Evolutionary conservation across 768 basidiomycete genomes (phyloP).

Genomic region (Mycena metata): DNA sequence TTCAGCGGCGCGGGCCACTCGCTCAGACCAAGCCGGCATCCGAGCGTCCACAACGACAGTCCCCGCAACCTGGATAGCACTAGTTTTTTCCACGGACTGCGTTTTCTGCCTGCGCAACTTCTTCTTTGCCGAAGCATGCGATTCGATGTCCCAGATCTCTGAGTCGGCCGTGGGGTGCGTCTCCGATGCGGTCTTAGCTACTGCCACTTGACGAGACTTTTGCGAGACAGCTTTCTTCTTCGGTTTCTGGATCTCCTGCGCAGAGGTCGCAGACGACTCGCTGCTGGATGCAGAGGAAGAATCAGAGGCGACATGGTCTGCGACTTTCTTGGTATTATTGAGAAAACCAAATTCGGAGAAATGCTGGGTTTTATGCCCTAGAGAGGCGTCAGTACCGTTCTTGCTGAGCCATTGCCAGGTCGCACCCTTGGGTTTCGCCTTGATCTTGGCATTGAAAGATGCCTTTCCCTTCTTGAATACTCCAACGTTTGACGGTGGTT

Average conservation of each 20-base stretch:
- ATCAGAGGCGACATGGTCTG: conserved; percentile 14
- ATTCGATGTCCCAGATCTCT: conserved; percentile 71
- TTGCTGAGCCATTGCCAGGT: neutral
- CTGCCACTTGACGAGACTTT: conserved; percentile 5
- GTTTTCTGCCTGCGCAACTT: conserved; percentile 3
- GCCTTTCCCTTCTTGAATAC: conserved; percentile 78
- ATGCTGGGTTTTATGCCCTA: conserved; percentile 18
- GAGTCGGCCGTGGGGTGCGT: conserved; percentile 48
- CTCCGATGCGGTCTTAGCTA: conserved; percentile 12
- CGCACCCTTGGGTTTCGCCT: conserved; percentile 44
- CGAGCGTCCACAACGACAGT: conserved; percentile 56
- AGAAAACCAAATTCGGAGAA: conserved; percentile 67
- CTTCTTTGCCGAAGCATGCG: conserved; percentile 37
- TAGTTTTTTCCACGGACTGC: conserved; percentile 11
- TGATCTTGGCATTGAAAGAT: conserved; percentile 57
- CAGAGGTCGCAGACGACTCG: conserved; percentile 40
- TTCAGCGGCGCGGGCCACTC: conserved; percentile 14
- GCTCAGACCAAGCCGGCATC: conserved; percentile 43
- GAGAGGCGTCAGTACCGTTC: neutral
- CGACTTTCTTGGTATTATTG: conserved; percentile 43
- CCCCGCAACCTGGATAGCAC: conserved; percentile 17
- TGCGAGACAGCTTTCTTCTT: conserved; percentile 23
- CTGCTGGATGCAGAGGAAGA: conserved; percentile 36
- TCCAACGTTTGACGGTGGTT: conserved; percentile 60
- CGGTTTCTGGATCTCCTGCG: conserved; percentile 1